Base-by-base conservation (phyloP, 345 rosid species). In the Populus deltoides region DNA sequence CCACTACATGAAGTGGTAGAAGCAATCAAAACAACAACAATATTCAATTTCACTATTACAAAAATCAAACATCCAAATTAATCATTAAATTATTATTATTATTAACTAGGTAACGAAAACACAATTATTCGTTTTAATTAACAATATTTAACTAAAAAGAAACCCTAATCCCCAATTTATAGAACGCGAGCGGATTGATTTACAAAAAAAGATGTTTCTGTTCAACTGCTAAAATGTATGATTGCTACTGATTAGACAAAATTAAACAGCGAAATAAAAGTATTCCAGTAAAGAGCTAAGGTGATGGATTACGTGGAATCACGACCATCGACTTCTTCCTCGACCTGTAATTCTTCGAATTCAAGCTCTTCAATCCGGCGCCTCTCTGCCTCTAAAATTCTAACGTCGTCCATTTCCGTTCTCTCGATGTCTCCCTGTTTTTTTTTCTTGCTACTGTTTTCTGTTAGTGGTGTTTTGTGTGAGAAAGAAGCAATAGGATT, bases 331-430 rank as follows among this genome's bases (percentile, higher is more conserved):
- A 90, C 94, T 79, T 92, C 93, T 81, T 93, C 99, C 79, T 93
- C 99, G 31, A 93, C 89, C 81, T 93, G 97, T 77, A 93, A 81
- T 39, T 92, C 98, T 84, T 93, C 96, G 80, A 86, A 83, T 45
- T 95, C 97, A 73, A 95, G 98, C 88, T 88, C 87, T 4, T 95
- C 87, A 84, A 93, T 93, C 83, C 88, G 97, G 20, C 78, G 92
- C 89, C 93, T 88, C 88, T 95, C 99, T 68, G 86, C 80, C 86
- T 82, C 97, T n/a, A 81, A 63, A 66, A 90, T 75, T 49, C 84
- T 81, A 11, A 85, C 90, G 31, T 85, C 87, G 22, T 85, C 90
- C 92, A 71, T 71, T 25, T 71, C 33, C 35, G 6, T 29, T 25
- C 9, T 31, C 16, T 66, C 35, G 13, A 6, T 25, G 3, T 29